A percentile compares a stretch with the other conserved stretches of the same genome.
These are phyloP conservation scores for Fagopyrum homotropicum DNA, from an alignment of 148 eudicot species.

Conservation along the genomic window DNA sequence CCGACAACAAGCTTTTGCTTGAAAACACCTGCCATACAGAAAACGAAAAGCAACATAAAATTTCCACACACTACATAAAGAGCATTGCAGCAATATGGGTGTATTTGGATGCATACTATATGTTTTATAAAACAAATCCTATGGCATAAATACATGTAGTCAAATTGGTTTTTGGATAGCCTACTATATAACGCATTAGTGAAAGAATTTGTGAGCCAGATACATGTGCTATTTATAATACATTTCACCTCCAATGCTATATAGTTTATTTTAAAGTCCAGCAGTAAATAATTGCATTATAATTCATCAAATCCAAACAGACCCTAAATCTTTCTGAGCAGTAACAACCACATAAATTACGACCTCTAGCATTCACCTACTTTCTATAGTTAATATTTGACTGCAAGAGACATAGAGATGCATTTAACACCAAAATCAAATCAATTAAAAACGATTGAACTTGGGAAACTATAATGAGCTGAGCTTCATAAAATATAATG, in stretches of 20 bases:
- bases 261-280: too few relatives aligned
- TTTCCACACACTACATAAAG: background rate
- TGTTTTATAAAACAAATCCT: too few relatives aligned
- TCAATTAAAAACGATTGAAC: background rate
- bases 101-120: too few relatives aligned
- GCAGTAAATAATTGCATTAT: too few relatives aligned
- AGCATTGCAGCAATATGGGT: background rate
- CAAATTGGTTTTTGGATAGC: too few relatives aligned
- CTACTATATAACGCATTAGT: too few relatives aligned
- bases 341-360: background rate
- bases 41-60: conserved; percentile 1
- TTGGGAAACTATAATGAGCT: background rate
- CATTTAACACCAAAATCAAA: background rate
- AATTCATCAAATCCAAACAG: too few relatives aligned
- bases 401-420: background rate
- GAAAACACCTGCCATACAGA: conserved; percentile 50
- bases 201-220: too few relatives aligned
- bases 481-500: background rate
- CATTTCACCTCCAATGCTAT: too few relatives aligned
- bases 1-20: conserved; percentile 64
- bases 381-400: conserved; percentile 3
- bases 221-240: too few relatives aligned
- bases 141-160: too few relatives aligned
- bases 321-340: background rate
- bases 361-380: background rate